Conservation (phyloP, 1,284 basidiomycete species). For the Trichosporon faecale region DNA sequence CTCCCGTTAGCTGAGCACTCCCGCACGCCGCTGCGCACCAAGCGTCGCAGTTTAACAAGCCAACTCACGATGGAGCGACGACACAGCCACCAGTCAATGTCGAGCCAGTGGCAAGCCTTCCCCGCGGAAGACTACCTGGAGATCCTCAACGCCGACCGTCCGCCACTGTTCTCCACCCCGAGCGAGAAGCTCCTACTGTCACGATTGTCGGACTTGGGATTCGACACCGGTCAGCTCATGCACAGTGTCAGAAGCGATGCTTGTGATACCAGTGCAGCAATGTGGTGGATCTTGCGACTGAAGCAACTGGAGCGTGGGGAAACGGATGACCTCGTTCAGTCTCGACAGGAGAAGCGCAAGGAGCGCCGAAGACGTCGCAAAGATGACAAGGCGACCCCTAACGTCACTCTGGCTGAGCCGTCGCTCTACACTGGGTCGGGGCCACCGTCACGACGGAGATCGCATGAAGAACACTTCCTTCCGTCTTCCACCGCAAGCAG, state of each 20-base stretch:
- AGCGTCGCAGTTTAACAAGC: conserved; percentile 87
- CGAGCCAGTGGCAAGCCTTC: conserved; percentile 39
- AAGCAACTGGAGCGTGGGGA: conserved; percentile 57
- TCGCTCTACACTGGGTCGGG: not conserved
- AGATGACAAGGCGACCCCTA: conserved; percentile 3
- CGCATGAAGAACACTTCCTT: not conserved
- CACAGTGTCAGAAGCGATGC: conserved; percentile 89
- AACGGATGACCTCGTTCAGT: conserved; percentile 42
- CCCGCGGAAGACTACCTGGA: conserved; percentile 61
- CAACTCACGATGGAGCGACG: conserved; percentile 56
- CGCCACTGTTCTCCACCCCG: conserved; percentile 79
- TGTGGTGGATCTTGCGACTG: conserved; percentile 95
- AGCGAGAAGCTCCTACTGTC: conserved; percentile 78
- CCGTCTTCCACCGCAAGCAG: conserved; percentile 6
- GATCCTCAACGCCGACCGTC: conserved; percentile 66
- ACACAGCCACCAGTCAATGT: conserved; percentile 43
- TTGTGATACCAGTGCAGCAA: conserved; percentile 83
- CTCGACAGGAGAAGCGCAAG: conserved; percentile 28
- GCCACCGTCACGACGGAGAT: not conserved
- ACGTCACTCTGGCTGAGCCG: not conserved
- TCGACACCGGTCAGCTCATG: conserved; percentile 90
- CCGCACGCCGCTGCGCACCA: conserved; percentile 89
- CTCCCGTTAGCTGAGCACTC: conserved; percentile 54
- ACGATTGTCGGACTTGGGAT: conserved; percentile 69
- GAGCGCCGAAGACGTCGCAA: conserved; percentile 33